Percentiles rank a stretch among this genome's conserved stretches.
Conservation (phyloP, 169 alveolate genomes). For the Condylostoma magnum region DNA sequence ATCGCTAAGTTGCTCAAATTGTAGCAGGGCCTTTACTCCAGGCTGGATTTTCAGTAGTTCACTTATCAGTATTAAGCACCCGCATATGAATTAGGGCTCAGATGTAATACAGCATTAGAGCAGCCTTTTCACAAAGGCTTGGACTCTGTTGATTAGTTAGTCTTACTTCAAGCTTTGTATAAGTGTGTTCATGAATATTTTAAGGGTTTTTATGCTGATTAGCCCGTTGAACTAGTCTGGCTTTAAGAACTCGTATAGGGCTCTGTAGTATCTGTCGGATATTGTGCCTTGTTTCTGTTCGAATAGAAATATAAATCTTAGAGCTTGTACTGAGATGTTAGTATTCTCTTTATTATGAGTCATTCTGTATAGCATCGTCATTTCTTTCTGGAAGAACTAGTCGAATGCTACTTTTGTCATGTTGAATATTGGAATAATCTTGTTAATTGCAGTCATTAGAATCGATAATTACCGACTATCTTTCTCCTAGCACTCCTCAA, state of each 20-base stretch:
- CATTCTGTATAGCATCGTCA: slow-evolving; percentile 38
- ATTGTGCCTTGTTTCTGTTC: slow-evolving; percentile 35
- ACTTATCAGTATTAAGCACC: slow-evolving; percentile 57
- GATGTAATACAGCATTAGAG: slow-evolving; percentile 59
- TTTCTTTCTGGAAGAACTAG: slow-evolving; percentile 42
- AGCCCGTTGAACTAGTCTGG: background rate
- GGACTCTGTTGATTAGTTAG: slow-evolving; percentile 48
- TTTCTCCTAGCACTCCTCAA: background rate
- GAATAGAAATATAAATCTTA: slow-evolving; percentile 44
- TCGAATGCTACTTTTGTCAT: background rate
- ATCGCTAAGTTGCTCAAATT: slow-evolving; percentile 31
- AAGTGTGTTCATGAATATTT: slow-evolving; percentile 57
- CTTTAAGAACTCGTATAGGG: slow-evolving; percentile 60
- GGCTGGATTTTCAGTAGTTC: slow-evolving; percentile 50
- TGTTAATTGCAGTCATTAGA: slow-evolving; percentile 13
- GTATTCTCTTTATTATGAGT: slow-evolving; percentile 38
- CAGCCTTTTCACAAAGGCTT: slow-evolving; percentile 75
- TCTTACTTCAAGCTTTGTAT: slow-evolving; percentile 65
- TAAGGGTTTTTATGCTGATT: background rate
- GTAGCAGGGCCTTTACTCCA: slow-evolving; percentile 11
- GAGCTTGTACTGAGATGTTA: slow-evolving; percentile 43
- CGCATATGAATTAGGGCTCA: slow-evolving; percentile 69
- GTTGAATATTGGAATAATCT: background rate
- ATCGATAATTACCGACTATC: slow-evolving; percentile 3
- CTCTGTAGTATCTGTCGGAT: slow-evolving; percentile 64